Evolutionary conservation across 768 basidiomycete species (phyloP), one percentile per base, ranked within the genome.

Genomic region (Epithele typhae): DNA sequence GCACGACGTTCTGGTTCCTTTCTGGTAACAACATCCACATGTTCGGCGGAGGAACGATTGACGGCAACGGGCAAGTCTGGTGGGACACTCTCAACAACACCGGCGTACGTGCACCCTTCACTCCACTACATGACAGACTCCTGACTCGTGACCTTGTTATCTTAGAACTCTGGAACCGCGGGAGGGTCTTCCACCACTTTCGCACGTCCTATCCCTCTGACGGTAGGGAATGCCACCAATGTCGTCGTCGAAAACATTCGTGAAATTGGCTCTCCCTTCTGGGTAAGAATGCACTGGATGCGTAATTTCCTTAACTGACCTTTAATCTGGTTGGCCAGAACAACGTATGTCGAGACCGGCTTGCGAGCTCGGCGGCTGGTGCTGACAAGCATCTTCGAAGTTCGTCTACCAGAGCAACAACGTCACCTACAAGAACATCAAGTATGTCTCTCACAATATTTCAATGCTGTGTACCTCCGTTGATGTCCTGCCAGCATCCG

Each of bases 31-130:
- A 66, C 47, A 55, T 68, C 41, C 62, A 65, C 43, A 51, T 69
- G 36, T 68, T 71, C 46, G 73, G 75, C 33, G 72, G 73, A 32
- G 75, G 74, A 25, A 70, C 68, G 14, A 63, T 77, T 40, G 72
- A 75, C 59, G 72, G 65, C 37, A 74, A 73, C 40, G 73, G 74
- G 4, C 75, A 76, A 52, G 65, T 69, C 22, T 72, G 73, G 65
- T 66, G 60, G 58, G 64, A 66, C 44, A 53, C 58, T 34, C 55
- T 60, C 27, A 57, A 59, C 45, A 61, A 54, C 42, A 61, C 51
- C 2, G 38, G 53, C 32, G 56, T 59, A 39, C 36, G 55, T 42
- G 19, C 35, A 36, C 18, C 17, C 35, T 36, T 40, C 25, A 7
- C 32, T 3, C 22, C 17, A 10, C 15, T 34, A 35, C 27, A 30